Evolutionary conservation across 2,329 filamentous ascomycete species (phyloP).

Genomic region (Fusarium cyanostomum): DNA sequence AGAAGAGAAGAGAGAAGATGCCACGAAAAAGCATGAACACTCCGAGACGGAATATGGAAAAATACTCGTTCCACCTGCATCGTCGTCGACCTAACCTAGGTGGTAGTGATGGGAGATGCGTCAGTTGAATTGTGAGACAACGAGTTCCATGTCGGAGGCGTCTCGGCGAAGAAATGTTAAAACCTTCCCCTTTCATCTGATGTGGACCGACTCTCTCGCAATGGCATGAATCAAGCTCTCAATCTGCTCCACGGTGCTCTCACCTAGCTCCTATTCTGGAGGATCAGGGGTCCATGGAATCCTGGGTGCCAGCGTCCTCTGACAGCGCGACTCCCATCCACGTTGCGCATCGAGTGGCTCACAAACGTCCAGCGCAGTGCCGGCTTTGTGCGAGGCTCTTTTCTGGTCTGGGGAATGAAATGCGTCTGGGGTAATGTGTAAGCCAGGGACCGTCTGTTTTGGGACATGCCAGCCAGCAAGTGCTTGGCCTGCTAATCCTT

Average conservation of each 20-base stretch:
- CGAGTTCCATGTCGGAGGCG: neutral
- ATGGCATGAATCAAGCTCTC: slow-evolving; percentile 14
- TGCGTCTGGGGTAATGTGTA: slow-evolving; percentile 38
- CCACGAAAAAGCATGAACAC: neutral
- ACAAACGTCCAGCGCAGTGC: slow-evolving; percentile 16
- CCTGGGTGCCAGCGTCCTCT: slow-evolving; percentile 18
- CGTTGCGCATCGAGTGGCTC: slow-evolving; percentile 43
- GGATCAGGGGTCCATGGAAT: slow-evolving; percentile 5
- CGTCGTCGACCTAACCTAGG: neutral
- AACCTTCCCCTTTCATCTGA: slow-evolving; percentile 22
- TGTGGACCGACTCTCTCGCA: slow-evolving; percentile 21
- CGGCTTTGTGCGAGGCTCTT: slow-evolving; percentile 21
- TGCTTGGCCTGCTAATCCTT: slow-evolving; percentile 1
- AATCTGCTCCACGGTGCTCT: slow-evolving; percentile 16
- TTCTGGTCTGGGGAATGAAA: slow-evolving; percentile 29
- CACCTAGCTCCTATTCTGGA: slow-evolving; percentile 29
- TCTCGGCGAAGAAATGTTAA: neutral
- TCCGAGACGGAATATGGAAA: neutral
- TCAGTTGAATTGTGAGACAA: neutral
- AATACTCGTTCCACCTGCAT: neutral
- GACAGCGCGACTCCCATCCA: slow-evolving; percentile 29
- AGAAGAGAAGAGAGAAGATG: neutral
- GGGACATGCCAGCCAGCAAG: slow-evolving; percentile 10
- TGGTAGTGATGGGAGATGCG: neutral
- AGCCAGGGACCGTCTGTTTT: slow-evolving; percentile 14